phyloP scores from a whole-genome alignment of 371 early-diverging fungal species.

The Umbelopsis sp. region DNA sequence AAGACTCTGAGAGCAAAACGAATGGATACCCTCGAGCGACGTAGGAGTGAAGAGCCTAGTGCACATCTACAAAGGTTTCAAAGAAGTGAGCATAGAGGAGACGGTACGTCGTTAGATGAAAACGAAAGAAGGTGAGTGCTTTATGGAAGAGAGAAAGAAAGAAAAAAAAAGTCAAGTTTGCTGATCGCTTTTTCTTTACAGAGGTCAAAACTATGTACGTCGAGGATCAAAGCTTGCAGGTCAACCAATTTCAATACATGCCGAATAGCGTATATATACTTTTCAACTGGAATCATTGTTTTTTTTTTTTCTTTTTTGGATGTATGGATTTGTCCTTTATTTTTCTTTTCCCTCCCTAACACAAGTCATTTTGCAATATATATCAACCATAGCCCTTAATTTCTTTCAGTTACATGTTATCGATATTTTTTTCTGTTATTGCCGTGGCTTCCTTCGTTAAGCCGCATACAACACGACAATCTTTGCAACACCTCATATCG shows the following conservation, averaged over 20 bases:
- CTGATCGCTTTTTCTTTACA: background rate
- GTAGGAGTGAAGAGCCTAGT: slow-evolving; percentile 48
- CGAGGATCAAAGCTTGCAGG: slow-evolving; percentile 18
- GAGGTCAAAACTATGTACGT: slow-evolving; percentile 3
- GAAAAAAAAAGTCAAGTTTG: background rate
- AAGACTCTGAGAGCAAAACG: slow-evolving; percentile 17
- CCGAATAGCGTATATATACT: background rate
- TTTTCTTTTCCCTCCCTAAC: background rate
- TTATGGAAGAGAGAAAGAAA: background rate
- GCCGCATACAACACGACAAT: background rate
- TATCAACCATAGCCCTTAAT: background rate
- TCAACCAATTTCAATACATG: slow-evolving; percentile 25
- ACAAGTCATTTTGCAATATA: slow-evolving; percentile 2
- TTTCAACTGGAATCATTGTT: background rate
- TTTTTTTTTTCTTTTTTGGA: slow-evolving; percentile 1
- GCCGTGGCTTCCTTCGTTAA: background rate
- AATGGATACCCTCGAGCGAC: slow-evolving; percentile 27
- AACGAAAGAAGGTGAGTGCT: background rate
- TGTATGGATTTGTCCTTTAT: background rate
- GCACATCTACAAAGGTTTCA: slow-evolving; percentile 25
- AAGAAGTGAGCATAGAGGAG: slow-evolving; percentile 18
- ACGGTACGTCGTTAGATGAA: slow-evolving; percentile 5
- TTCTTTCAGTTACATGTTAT: background rate
- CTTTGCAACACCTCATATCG: background rate
- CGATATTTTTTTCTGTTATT: background rate